phyloP scores from a whole-genome alignment of 129 eudicot species.

The Saposhnikovia divaricata region DNA sequence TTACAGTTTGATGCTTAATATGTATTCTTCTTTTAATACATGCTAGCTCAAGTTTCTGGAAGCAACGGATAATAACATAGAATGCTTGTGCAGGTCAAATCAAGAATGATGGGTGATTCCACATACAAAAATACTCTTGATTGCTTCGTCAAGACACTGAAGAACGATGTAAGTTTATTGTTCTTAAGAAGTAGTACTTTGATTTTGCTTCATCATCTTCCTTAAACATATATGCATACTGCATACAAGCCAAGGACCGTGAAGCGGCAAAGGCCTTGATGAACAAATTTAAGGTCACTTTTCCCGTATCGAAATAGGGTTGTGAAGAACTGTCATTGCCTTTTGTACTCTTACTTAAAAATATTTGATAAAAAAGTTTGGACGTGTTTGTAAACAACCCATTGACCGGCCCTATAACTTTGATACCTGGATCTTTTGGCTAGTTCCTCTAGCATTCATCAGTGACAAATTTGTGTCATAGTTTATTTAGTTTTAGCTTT shows the following conservation, averaged over 20 bases:
- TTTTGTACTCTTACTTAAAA: neutral
- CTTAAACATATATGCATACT: neutral
- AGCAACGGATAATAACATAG: slow-evolving; percentile 1
- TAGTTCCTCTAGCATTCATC: neutral
- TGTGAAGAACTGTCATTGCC: neutral
- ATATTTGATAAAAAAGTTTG: neutral
- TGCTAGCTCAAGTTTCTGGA: neutral
- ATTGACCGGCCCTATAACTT: neutral
- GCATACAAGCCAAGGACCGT: neutral
- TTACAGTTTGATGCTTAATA: neutral
- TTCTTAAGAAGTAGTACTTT: neutral
- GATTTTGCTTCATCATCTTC: neutral
- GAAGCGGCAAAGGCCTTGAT: neutral
- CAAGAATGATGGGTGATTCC: slow-evolving; percentile 98
- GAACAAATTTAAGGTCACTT: neutral
- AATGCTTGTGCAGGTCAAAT: slow-evolving; percentile 60
- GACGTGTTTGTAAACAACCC: neutral
- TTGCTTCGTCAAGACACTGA: slow-evolving; percentile 82
- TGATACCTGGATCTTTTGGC: neutral
- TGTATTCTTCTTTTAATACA: neutral
- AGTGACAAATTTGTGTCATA: neutral
- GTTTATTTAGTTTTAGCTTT: neutral
- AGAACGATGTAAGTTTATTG: slow-evolving; percentile 55
- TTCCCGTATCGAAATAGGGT: neutral
- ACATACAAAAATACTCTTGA: slow-evolving; percentile 75